These are phyloP conservation scores for Cryptococcus floricola DNA, from an alignment of 1,284 basidiomycete species.

Conservation along the genomic window DNA sequence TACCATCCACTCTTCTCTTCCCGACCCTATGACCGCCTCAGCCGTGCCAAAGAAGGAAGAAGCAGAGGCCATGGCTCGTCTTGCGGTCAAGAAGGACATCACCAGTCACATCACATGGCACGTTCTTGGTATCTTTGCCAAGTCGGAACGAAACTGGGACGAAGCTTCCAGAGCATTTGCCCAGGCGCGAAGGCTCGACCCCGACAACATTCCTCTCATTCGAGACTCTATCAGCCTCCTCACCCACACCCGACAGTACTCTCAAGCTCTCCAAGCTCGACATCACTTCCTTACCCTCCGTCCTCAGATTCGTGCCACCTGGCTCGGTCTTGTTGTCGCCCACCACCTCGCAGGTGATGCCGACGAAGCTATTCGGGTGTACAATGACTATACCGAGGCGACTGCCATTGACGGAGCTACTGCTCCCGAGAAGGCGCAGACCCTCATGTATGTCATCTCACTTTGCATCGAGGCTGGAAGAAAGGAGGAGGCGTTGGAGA, in stretches of 20 bases:
- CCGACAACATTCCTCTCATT: slow-evolving; percentile 89
- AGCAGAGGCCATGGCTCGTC: slow-evolving; percentile 75
- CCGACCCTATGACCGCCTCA: slow-evolving; percentile 41
- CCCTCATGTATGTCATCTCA: slow-evolving; percentile 74
- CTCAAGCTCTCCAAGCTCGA: slow-evolving; percentile 75
- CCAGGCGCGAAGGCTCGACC: slow-evolving; percentile 78
- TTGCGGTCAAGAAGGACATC: slow-evolving; percentile 81
- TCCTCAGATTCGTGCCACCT: slow-evolving; percentile 80
- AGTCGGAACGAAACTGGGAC: slow-evolving; percentile 56
- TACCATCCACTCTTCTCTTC: slow-evolving; percentile 57
- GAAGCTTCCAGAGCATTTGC: slow-evolving; percentile 56
- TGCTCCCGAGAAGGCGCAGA: slow-evolving; percentile 70
- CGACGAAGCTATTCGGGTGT: slow-evolving; percentile 65
- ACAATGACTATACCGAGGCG: slow-evolving; percentile 58
- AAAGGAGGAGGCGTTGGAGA: slow-evolving; percentile 54
- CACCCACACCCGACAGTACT: slow-evolving; percentile 82
- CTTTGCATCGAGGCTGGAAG: slow-evolving; percentile 71
- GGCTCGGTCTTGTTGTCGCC: slow-evolving; percentile 84
- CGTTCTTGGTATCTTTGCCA: slow-evolving; percentile 89
- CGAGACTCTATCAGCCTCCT: slow-evolving; percentile 87
- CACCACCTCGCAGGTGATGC: slow-evolving; percentile 78
- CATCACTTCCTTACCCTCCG: slow-evolving; percentile 74
- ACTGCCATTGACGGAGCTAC: slow-evolving; percentile 57
- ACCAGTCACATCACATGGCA: slow-evolving; percentile 98
- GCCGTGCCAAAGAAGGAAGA: slow-evolving; percentile 68